phyloP scores from a whole-genome alignment of 2,329 filamentous ascomycete species.

The Rhytidhysteron rufulum region DNA sequence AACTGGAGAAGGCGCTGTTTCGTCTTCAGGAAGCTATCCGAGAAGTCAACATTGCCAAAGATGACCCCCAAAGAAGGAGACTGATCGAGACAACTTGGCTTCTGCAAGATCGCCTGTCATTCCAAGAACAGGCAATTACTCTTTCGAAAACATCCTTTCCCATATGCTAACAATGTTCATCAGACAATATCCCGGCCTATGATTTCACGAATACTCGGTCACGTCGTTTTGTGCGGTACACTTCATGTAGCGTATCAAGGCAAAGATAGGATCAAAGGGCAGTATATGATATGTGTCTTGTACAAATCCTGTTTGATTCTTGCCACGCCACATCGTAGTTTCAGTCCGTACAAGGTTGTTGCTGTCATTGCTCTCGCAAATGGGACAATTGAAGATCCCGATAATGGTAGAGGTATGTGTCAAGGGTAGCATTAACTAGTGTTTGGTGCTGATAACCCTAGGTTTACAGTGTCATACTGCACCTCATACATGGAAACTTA shows the following conservation, averaged over 20 bases:
- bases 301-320: constrained; percentile 78
- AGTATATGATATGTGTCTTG: constrained; percentile 82
- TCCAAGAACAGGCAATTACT: constrained; percentile 62
- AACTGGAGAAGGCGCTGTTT: constrained; percentile 69
- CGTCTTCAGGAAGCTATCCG: constrained; percentile 70
- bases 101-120: constrained; percentile 75
- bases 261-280: constrained; percentile 62
- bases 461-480: constrained; percentile 84
- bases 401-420: constrained; percentile 66
- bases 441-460: constrained; percentile 34
- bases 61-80: constrained; percentile 65
- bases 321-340: constrained; percentile 62
- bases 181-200: constrained; percentile 27
- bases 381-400: constrained; percentile 64
- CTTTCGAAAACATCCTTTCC: neutral
- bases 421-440: neutral
- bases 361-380: constrained; percentile 68
- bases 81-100: constrained; percentile 79
- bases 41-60: constrained; percentile 80
- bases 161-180: neutral
- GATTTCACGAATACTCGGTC: constrained; percentile 74
- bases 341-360: constrained; percentile 67
- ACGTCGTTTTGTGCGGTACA: constrained; percentile 75
- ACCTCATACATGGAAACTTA: constrained; percentile 85
- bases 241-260: constrained; percentile 81